A percentile compares a stretch with the other conserved stretches of the same genome.
Evolutionary conservation across 768 basidiomycete species (phyloP).

Genomic region (Pleurotus djamor): DNA sequence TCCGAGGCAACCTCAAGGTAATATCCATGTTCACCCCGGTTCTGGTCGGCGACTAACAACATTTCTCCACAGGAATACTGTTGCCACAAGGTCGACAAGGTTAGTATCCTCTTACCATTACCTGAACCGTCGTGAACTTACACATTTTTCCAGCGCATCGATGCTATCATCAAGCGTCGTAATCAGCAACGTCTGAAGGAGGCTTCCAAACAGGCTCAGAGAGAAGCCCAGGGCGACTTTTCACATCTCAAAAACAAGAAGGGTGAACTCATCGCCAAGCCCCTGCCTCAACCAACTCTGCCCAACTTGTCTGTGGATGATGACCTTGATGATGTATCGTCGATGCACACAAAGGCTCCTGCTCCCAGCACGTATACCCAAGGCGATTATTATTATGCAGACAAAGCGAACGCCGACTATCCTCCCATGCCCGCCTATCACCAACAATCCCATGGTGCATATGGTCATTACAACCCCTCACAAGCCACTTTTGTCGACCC

Average conservation of each 20-base stretch:
- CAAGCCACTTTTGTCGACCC: slow-evolving; percentile 54
- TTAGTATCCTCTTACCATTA: slow-evolving; percentile 21
- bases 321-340: slow-evolving; percentile 58
- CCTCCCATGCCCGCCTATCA: slow-evolving; percentile 81
- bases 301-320: slow-evolving; percentile 91
- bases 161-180: slow-evolving; percentile 89
- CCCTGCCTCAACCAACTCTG: slow-evolving; percentile 90
- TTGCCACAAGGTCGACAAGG: slow-evolving; percentile 99
- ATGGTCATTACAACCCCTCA: slow-evolving; percentile 60
- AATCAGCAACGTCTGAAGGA: slow-evolving; percentile 83
- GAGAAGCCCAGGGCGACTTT: slow-evolving; percentile 89
- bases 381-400: slow-evolving; percentile 49
- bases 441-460: slow-evolving; percentile 50
- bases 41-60: not conserved
- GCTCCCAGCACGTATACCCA: slow-evolving; percentile 54
- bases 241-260: slow-evolving; percentile 93
- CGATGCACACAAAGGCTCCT: slow-evolving; percentile 51
- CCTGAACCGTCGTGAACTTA: slow-evolving; percentile 1
- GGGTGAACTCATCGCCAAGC: slow-evolving; percentile 77
- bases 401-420: slow-evolving; percentile 48
- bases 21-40: slow-evolving; percentile 5
- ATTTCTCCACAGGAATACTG: slow-evolving; percentile 75
- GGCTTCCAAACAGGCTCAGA: slow-evolving; percentile 80
- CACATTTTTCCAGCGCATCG: slow-evolving; percentile 65
- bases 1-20: slow-evolving; percentile 96